Conservation (phyloP, 208 protist species). For the Acanthamoeba healyi region DNA sequence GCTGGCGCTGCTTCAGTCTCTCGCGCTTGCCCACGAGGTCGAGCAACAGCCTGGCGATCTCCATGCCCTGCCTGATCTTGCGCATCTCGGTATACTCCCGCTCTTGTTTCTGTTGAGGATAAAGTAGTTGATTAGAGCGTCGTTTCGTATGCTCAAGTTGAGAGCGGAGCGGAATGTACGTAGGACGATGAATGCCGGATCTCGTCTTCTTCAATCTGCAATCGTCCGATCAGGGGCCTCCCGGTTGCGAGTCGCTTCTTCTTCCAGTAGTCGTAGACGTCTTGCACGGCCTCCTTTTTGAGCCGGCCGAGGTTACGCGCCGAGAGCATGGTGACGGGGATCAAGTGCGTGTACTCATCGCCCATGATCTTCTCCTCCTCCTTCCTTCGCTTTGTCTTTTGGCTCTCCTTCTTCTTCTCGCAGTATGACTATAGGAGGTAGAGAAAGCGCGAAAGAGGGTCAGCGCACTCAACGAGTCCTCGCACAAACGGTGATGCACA, state of each 20-base stretch:
- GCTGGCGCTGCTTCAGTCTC: conserved; percentile 27
- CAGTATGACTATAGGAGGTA: not conserved
- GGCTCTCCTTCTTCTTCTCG: conserved; percentile 53
- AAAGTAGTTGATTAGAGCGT: too few relatives aligned
- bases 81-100: conserved; percentile 50
- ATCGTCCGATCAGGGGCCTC: conserved; percentile 11
- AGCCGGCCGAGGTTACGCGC: conserved; percentile 11
- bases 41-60: conserved; percentile 44
- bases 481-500: not conserved
- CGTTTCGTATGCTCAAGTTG: too few relatives aligned
- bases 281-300: conserved; percentile 37
- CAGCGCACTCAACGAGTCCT: not conserved
- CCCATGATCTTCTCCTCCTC: conserved; percentile 51
- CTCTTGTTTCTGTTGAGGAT: conserved; percentile 70
- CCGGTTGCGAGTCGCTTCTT: conserved; percentile 36
- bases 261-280: conserved; percentile 58
- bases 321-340: not conserved
- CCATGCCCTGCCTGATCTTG: conserved; percentile 68
- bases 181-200: conserved; percentile 47
- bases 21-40: conserved; percentile 61
- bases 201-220: conserved; percentile 19
- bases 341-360: conserved; percentile 29
- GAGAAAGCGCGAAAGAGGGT: not conserved
- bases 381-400: conserved; percentile 60
- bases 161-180: not conserved